Base-by-base conservation (phyloP, 116 monocot species). In the Cymodocea nodosa region DNA sequence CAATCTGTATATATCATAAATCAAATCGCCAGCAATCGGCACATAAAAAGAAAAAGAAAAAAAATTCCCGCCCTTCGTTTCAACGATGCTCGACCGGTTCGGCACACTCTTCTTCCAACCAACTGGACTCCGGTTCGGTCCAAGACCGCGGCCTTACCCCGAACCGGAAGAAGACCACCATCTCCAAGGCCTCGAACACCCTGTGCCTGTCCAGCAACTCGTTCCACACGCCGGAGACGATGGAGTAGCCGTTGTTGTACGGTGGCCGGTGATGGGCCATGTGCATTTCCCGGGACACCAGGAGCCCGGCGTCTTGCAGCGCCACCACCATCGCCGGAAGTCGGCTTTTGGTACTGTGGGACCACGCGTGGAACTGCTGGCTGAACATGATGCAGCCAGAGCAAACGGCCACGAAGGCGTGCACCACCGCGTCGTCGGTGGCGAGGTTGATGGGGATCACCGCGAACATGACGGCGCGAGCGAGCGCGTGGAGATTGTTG, bases 281-380 rank as follows among this genome's bases (percentile, higher is more conserved):
- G 63, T 94, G 93, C 78, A 68, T 59, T 16, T 55, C 35, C 17
- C 82, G 71, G 0, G 93, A 82, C 9, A 94, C 79, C 61, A 94
- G 78, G 63, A 94, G 67, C 3, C 89, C 84, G 25, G 81, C 78
- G 2, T 80, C 82, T 77, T 94, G 93, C 66, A 94, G 52, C 35
- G 84, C 84, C 70, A 56, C 78, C 70, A 94, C 93, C 61, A 60
- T 67, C 22, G 69, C 16, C 52, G 89, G 93, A 39, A 94, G 68
- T 72, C 73, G 50, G 49, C 89, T 71, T 71, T 62, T 79, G 59
- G 77, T 70, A 60, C 62, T 74, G 74, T 94, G 93, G 23, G 93
- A 77, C 93, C 89, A 94, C 36, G 89, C 78, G 78, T 94, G 94
- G 72, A 94, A 94, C 78, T 94, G 94, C 80, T 94, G 94, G 75